Evolutionary conservation across 2,329 filamentous ascomycete genomes (phyloP).

Genomic region (Claviceps sp.): DNA sequence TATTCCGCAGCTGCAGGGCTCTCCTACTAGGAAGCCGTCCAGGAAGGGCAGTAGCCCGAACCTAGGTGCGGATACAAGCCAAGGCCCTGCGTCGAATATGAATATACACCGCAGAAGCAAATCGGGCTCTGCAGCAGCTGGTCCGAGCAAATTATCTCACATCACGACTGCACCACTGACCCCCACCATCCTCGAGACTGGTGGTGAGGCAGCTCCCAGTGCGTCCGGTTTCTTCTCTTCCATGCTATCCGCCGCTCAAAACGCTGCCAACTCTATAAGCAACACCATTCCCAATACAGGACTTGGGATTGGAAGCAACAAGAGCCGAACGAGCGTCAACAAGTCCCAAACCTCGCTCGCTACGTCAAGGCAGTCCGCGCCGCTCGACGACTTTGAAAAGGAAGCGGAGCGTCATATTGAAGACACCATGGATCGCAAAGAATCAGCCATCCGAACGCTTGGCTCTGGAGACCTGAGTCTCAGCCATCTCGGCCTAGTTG

Average conservation of each 20-base stretch:
- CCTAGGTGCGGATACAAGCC: slow-evolving; percentile 37
- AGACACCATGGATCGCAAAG: slow-evolving; percentile 40
- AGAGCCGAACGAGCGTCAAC: slow-evolving; percentile 16
- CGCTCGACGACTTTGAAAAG: slow-evolving; percentile 22
- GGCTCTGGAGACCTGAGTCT: slow-evolving; percentile 81
- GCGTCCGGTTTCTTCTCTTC: slow-evolving; percentile 79
- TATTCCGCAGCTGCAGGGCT: slow-evolving; percentile 11
- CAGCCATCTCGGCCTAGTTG: slow-evolving; percentile 70
- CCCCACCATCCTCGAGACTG: slow-evolving; percentile 60
- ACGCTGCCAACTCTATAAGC: slow-evolving; percentile 64
- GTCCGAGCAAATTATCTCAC: slow-evolving; percentile 79
- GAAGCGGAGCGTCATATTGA: slow-evolving; percentile 18
- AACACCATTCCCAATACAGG: slow-evolving; percentile 59
- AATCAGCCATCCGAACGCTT: slow-evolving; percentile 75
- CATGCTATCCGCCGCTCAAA: slow-evolving; percentile 85
- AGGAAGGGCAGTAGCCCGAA: slow-evolving; percentile 14
- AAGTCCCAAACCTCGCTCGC: slow-evolving; percentile 14
- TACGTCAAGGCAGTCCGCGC: slow-evolving; percentile 22
- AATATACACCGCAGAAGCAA: slow-evolving; percentile 49
- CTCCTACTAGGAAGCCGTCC: slow-evolving; percentile 17
- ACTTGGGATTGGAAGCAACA: slow-evolving; percentile 35
- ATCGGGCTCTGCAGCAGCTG: slow-evolving; percentile 40
- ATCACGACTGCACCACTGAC: slow-evolving; percentile 60
- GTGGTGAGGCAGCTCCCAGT: slow-evolving; percentile 41
- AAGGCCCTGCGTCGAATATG: slow-evolving; percentile 52